Conservation (phyloP, 2,329 filamentous ascomycete species). For the Scedosporium apiospermum region DNA sequence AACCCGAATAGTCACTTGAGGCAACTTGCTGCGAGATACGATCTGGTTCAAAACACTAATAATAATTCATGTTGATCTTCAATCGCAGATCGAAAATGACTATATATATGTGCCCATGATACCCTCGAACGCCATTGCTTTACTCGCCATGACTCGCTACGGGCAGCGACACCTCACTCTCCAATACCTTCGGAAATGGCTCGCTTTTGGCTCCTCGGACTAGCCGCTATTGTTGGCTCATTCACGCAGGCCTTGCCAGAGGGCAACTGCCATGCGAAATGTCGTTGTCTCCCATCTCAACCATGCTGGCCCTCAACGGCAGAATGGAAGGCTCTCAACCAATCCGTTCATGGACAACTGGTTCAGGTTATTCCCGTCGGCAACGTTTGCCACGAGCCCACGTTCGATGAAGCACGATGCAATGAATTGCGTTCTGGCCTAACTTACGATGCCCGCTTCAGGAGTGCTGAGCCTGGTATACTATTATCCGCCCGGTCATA, state of each 20-base stretch:
- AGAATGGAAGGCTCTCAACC: constrained; percentile 42
- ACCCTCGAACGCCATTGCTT: too few relatives aligned
- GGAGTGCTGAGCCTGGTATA: background rate
- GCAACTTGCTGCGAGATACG: too few relatives aligned
- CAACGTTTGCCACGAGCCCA: constrained; percentile 38
- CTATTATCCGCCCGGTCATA: background rate
- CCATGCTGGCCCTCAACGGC: constrained; percentile 38
- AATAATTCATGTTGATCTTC: too few relatives aligned
- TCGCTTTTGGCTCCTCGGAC: background rate
- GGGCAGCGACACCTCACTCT: too few relatives aligned
- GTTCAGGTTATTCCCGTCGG: constrained; percentile 44
- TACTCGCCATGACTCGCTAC: too few relatives aligned
- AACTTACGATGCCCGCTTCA: background rate
- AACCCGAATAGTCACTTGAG: too few relatives aligned
- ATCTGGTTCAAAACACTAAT: too few relatives aligned
- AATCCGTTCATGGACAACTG: constrained; percentile 37
- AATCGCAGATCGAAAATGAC: too few relatives aligned
- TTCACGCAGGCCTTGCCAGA: background rate
- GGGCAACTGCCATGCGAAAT: constrained; percentile 13
- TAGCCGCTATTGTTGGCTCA: background rate
- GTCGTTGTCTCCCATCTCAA: constrained; percentile 41
- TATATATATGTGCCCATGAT: too few relatives aligned
- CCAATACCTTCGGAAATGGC: background rate
- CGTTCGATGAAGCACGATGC: constrained; percentile 35
- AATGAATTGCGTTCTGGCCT: constrained; percentile 15